Percentiles rank a stretch among this genome's conserved stretches.
Conservation (phyloP, 164 flowering plant species). For the Euptelea pleiosperma region DNA sequence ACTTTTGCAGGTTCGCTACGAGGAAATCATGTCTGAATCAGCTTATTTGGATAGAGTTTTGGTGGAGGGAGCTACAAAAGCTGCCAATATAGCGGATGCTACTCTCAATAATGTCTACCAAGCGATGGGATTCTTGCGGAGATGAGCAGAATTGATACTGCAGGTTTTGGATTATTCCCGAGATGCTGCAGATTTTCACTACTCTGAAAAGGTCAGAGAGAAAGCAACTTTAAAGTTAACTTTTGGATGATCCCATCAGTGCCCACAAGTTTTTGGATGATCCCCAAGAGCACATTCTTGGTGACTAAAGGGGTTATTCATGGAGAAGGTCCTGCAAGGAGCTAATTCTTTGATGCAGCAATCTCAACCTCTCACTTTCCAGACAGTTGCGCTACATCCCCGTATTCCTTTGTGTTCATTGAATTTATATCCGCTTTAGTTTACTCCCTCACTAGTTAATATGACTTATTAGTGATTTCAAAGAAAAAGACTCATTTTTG, state of each 20-base stretch:
- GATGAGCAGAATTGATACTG: slow-evolving; percentile 42
- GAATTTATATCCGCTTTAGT: slow-evolving; percentile 10
- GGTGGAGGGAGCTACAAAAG: slow-evolving; percentile 75
- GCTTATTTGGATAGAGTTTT: slow-evolving; percentile 68
- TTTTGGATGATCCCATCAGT: slow-evolving; percentile 30
- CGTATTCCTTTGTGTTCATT: slow-evolving; percentile 17
- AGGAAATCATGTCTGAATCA: slow-evolving; percentile 73
- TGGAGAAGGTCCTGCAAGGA: slow-evolving; percentile 12
- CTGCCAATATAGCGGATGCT: slow-evolving; percentile 69
- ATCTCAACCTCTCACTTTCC: slow-evolving; percentile 15
- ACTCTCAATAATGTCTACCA: slow-evolving; percentile 82
- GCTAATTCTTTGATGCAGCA: slow-evolving; percentile 19
- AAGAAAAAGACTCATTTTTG: too few species aligned
- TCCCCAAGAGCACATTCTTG: slow-evolving; percentile 26
- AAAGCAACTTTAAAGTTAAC: slow-evolving; percentile 28
- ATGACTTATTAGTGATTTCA: too few species aligned
- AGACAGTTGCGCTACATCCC: slow-evolving; percentile 26
- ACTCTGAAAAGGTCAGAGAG: slow-evolving; percentile 21
- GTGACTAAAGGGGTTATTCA: slow-evolving; percentile 10
- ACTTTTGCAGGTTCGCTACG: slow-evolving; percentile 62
- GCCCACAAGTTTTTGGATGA: slow-evolving; percentile 28
- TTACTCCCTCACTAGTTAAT: too few species aligned
- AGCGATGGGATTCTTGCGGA: slow-evolving; percentile 88
- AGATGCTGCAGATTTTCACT: too few species aligned
- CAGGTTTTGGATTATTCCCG: too few species aligned